Evolutionary conservation across 1,284 basidiomycete species (phyloP).

Genomic region (Xanthoconium separans): DNA sequence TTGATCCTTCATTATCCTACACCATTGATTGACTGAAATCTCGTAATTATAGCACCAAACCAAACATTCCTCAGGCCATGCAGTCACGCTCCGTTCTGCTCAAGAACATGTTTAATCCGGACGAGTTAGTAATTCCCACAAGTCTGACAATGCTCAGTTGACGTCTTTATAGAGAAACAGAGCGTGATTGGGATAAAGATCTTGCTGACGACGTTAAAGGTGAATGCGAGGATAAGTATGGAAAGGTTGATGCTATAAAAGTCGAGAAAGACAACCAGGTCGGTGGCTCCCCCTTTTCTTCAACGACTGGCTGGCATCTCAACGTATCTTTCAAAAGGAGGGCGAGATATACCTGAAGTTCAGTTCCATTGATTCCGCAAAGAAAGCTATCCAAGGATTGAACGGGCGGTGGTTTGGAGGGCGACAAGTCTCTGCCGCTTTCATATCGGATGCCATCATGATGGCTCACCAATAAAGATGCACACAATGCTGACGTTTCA

Average conservation of each 20-base stretch:
- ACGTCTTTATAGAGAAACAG: slow-evolving; percentile 73
- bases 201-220: slow-evolving; percentile 94
- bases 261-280: slow-evolving; percentile 94
- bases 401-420: slow-evolving; percentile 97
- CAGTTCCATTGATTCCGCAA: slow-evolving; percentile 73
- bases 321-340: slow-evolving; percentile 41
- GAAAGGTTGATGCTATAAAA: slow-evolving; percentile 83
- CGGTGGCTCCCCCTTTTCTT: slow-evolving; percentile 20
- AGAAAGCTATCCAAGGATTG: slow-evolving; percentile 83
- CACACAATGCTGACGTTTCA: slow-evolving; percentile 20
- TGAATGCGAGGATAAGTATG: slow-evolving; percentile 93
- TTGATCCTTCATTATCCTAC: neutral
- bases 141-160: slow-evolving; percentile 8
- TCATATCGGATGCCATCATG: slow-evolving; percentile 91
- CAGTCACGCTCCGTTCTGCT: slow-evolving; percentile 84
- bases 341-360: slow-evolving; percentile 99
- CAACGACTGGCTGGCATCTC: neutral
- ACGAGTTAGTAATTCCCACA: slow-evolving; percentile 62
- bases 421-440: slow-evolving; percentile 78
- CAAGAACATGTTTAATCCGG: slow-evolving; percentile 96
- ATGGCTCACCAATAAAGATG: slow-evolving; percentile 74
- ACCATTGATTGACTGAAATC: slow-evolving; percentile 11
- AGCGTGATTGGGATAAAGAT: slow-evolving; percentile 94
- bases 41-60: slow-evolving; percentile 48
- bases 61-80: slow-evolving; percentile 75